phyloP scores from a whole-genome alignment of 495 filamentous ascomycete species.

The Aspergillus indologenus region DNA sequence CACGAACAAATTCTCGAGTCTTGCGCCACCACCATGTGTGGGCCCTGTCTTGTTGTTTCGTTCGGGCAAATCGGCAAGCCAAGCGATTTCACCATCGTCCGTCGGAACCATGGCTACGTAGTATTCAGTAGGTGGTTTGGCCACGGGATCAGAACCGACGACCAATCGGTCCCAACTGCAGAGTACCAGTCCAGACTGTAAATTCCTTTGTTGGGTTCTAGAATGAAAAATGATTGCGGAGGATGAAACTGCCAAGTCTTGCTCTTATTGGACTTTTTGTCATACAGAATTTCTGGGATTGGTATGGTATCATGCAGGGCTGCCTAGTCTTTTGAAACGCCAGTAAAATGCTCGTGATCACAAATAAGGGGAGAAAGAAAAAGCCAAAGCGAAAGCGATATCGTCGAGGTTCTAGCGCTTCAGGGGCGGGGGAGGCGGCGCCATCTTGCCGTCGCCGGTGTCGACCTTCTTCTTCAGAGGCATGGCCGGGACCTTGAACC shows the following conservation, averaged over 20 bases:
- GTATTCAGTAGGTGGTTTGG: neutral
- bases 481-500: slow-evolving; percentile 51
- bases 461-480: slow-evolving; percentile 45
- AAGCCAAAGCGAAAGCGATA: too few relatives aligned
- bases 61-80: neutral
- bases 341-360: slow-evolving; percentile 15
- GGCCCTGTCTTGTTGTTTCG: neutral
- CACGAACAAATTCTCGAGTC: neutral
- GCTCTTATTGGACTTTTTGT: slow-evolving; percentile 13
- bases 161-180: too few relatives aligned
- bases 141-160: neutral
- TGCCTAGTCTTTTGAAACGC: slow-evolving; percentile 17
- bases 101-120: neutral
- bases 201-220: too few relatives aligned
- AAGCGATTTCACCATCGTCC: neutral
- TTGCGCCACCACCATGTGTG: neutral
- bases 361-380: slow-evolving; percentile 10
- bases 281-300: slow-evolving; percentile 13
- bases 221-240: too few relatives aligned
- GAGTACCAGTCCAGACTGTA: too few relatives aligned
- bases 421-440: slow-evolving; percentile 34
- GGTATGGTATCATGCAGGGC: neutral
- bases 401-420: slow-evolving; percentile 17
- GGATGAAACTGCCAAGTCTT: too few relatives aligned
- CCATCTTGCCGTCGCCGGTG: slow-evolving; percentile 46